Base-by-base conservation (phyloP, 2,329 filamentous ascomycete genomes). In the Annulohypoxylon truncatum region DNA sequence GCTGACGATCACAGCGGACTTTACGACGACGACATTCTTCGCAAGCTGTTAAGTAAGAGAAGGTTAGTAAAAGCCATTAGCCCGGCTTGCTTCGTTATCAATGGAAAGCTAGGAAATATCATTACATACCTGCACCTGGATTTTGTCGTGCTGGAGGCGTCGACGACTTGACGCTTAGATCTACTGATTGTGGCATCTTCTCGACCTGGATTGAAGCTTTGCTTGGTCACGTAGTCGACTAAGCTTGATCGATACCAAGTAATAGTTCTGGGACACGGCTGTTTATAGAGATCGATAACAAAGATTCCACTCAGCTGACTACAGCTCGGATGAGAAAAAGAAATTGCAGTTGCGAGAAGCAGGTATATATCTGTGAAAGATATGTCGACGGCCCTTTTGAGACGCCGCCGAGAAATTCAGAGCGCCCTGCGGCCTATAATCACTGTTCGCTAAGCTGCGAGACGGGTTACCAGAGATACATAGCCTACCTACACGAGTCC, bases 21-120 rank as follows among this genome's bases (percentile, higher is more conserved):
- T 70, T 70, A n/a, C 67, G 64, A 55, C 67, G 67, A 61, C 67
- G 67, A 42, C 67, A 70, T 70, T 70, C 67, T 53, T 70, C 67
- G 40, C 67, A 70, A 26, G 67, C 67, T 70, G 35, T 31, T 10
- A 24, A 24, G 38, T 24, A 24, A 8, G 13, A 22, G 2, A 40
- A 26, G 0, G 47, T 67, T 59, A 67, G 57, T 20, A 29, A 35
- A 15, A 44, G 40, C 20, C 18, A 54, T 60, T 40, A 55, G 51
- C 35, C 22, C 15, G n/a, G 50, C 24, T 22, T 50, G 24, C 26
- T 40, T 24, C 57, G 13, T 46, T 20, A 33, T 46, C 40, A 52
- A 52, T 38, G 31, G 20, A 20, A 13, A 40, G 20, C 24, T 54
- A 51, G 33, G 51, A 46, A 64, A 13, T 54, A 15, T 50, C 33